Evolutionary conservation across 176 grass and related monocot species (phyloP).

Genomic region (Triticum timopheevii): DNA sequence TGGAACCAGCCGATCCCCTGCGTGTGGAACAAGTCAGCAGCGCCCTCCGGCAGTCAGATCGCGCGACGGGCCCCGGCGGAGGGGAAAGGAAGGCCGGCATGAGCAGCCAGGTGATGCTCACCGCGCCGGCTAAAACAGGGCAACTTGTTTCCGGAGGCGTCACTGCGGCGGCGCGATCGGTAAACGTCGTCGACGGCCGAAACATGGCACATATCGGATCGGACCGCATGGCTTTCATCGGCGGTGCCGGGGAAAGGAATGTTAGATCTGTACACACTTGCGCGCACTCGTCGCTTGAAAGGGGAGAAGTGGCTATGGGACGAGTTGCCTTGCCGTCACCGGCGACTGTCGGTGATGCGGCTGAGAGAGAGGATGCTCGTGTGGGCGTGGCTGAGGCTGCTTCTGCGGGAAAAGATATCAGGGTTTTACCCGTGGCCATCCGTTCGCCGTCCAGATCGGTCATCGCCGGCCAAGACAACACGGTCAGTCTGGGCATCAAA

Average conservation of each 20-base stretch:
- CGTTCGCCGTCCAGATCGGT: background rate
- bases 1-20: too few species aligned
- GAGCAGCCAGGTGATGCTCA: background rate
- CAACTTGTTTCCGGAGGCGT: background rate
- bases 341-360: background rate
- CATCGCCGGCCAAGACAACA: background rate
- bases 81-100: background rate
- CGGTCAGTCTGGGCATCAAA: too few species aligned
- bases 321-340: background rate
- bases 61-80: background rate
- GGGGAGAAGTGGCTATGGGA: background rate
- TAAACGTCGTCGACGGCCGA: background rate
- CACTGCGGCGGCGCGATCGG: too few species aligned
- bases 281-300: background rate
- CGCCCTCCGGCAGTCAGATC: too few species aligned
- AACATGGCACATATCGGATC: background rate
- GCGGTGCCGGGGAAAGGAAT: too few species aligned
- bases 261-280: background rate
- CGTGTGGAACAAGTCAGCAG: too few species aligned
- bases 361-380: background rate
- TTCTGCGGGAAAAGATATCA: background rate
- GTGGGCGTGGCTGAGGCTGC: background rate
- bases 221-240: background rate
- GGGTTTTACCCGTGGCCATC: background rate
- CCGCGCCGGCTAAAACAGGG: background rate